phyloP scores from a whole-genome alignment of 495 filamentous ascomycete species.

The Xylaria nigripes region DNA sequence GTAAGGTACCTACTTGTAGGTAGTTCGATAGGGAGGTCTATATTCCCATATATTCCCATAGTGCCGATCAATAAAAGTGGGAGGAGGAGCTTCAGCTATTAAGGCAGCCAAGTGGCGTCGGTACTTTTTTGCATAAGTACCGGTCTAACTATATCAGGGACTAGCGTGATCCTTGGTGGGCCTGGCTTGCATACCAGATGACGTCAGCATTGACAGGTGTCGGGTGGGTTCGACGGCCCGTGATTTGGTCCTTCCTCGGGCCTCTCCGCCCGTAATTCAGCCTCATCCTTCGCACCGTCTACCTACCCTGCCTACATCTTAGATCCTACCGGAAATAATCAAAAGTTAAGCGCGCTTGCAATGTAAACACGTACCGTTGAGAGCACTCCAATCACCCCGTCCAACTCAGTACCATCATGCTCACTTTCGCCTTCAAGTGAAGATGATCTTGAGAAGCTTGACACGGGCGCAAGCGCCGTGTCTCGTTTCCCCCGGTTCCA shows the following conservation, averaged over 20 bases:
- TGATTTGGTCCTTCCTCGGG: neutral
- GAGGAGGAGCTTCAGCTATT: neutral
- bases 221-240: neutral
- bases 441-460: conserved; percentile 12
- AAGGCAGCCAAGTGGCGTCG: neutral
- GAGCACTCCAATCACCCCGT: neutral
- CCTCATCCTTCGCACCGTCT: too few relatives aligned
- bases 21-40: neutral
- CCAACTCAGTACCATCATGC: conserved; percentile 3
- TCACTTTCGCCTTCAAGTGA: neutral
- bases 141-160: neutral
- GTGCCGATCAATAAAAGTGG: neutral
- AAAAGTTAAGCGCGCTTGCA: neutral
- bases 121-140: neutral
- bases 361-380: neutral
- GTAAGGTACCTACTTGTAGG: too few relatives aligned
- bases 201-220: neutral
- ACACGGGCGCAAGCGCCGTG: conserved; percentile 1
- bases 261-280: too few relatives aligned
- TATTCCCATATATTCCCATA: neutral
- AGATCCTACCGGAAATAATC: too few relatives aligned
- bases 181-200: neutral
- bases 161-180: neutral
- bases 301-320: too few relatives aligned
- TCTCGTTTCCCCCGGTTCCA: conserved; percentile 1